phyloP scores from a whole-genome alignment of 2,329 filamentous ascomycete genomes.

The Dactylellina cionopaga region DNA sequence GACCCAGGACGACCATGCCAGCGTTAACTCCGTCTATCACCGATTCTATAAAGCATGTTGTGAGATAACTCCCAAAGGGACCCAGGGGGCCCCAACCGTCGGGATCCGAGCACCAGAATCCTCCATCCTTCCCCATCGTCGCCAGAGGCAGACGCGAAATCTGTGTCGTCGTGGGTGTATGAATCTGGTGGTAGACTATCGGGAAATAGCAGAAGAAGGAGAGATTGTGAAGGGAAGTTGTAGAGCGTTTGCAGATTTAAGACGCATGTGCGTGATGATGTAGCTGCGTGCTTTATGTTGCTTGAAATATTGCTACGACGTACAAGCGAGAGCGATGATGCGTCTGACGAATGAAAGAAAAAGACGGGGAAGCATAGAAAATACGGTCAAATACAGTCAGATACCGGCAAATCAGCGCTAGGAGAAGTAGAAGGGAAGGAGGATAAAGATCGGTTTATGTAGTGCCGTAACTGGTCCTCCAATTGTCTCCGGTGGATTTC shows the following conservation, averaged over 20 bases:
- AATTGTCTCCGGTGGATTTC: no score
- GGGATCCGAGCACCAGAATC: slow-evolving; percentile 50
- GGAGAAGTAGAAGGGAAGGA: neutral
- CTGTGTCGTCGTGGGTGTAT: slow-evolving; percentile 9
- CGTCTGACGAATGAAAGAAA: neutral
- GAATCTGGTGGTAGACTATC: neutral
- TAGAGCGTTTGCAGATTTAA: no score
- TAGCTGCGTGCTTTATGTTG: no score
- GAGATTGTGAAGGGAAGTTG: no score
- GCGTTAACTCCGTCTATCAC: slow-evolving; percentile 81
- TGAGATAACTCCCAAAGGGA: slow-evolving; percentile 85
- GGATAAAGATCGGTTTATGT: slow-evolving; percentile 2
- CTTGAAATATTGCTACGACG: slow-evolving; percentile 6
- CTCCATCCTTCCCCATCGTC: slow-evolving; percentile 52
- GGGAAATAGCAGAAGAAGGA: neutral
- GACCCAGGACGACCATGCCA: slow-evolving; percentile 81
- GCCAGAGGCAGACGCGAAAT: slow-evolving; percentile 41
- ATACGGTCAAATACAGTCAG: no score
- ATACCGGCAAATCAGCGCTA: no score
- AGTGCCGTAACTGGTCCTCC: no score
- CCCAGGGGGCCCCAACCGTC: slow-evolving; percentile 92
- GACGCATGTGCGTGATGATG: no score
- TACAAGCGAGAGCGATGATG: slow-evolving; percentile 7
- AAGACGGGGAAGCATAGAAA: no score
- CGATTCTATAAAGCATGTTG: slow-evolving; percentile 95